Percentiles rank a stretch among this genome's conserved stretches.
Conservation (phyloP, 106 monocot species). For the Dendrobium chrysotoxum region DNA sequence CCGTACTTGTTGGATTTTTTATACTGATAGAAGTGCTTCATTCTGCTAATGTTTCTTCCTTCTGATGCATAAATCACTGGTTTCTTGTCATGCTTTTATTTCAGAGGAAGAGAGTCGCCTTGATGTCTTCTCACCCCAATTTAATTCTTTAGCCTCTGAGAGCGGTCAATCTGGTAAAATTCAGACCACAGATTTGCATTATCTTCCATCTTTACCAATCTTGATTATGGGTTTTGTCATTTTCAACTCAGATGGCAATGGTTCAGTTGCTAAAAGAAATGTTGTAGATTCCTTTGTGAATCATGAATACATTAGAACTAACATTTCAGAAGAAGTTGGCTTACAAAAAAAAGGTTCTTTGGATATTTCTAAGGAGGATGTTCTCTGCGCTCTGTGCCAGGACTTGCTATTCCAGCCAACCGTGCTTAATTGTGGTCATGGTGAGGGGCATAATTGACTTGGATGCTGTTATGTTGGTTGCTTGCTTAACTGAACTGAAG, state of each 20-base stretch:
- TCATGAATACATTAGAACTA: conserved; percentile 1
- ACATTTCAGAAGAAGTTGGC: not conserved
- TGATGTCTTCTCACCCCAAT: conserved; percentile 45
- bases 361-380: conserved; percentile 13
- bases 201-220: not conserved
- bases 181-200: not conserved
- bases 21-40: not conserved
- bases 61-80: not conserved
- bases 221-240: not conserved
- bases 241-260: not conserved
- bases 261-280: not conserved
- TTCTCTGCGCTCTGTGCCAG: conserved; percentile 14
- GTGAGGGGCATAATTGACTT: conserved; percentile 5
- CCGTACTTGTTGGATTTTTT: not conserved
- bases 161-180: conserved; percentile 23
- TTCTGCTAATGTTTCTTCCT: not conserved
- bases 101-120: conserved; percentile 53
- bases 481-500: not conserved
- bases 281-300: conserved; percentile 4
- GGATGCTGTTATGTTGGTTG: not conserved
- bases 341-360: conserved; percentile 7
- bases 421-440: conserved; percentile 23
- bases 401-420: conserved; percentile 15
- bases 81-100: not conserved
- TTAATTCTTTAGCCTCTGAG: conserved; percentile 15